Percentiles rank a stretch among this genome's conserved stretches.
phyloP scores from a whole-genome alignment of 176 grass and related monocot genomes.

The Oryza brachyantha region DNA sequence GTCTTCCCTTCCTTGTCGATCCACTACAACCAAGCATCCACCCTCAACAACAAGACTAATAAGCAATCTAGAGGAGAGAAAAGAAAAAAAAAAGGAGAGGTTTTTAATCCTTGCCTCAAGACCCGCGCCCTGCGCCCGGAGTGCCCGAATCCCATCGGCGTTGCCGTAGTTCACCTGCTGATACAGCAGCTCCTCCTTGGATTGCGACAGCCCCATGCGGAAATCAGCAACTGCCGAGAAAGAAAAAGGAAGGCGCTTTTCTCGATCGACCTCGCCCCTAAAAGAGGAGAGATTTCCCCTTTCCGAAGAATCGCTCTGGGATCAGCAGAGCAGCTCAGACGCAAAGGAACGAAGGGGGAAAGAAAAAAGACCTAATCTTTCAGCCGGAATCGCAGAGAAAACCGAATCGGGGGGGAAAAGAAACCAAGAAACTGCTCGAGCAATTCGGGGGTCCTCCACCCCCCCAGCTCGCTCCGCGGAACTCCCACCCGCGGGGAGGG shows the following conservation, averaged over 20 bases:
- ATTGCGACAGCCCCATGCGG: conserved; percentile 80
- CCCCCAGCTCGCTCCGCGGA: not conserved
- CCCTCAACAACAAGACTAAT: not conserved
- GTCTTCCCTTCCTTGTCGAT: conserved; percentile 96
- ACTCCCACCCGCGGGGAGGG: too few relatives aligned
- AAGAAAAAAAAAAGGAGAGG: not conserved
- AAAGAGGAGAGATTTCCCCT: not conserved
- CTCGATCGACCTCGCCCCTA: too few relatives aligned
- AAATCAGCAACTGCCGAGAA: not conserved
- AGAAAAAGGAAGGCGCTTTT: too few relatives aligned
- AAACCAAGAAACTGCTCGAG: not conserved
- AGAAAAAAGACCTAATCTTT: not conserved
- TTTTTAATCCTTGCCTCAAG: conserved; percentile 50
- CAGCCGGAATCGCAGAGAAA: not conserved
- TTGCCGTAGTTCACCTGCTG: conserved; percentile 90
- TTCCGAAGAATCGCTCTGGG: too few relatives aligned
- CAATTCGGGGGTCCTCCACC: too few relatives aligned
- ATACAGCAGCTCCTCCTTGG: conserved; percentile 90
- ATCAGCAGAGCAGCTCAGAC: not conserved
- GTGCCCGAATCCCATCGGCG: conserved; percentile 62
- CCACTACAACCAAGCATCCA: conserved; percentile 50
- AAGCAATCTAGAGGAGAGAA: not conserved
- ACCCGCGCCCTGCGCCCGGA: conserved; percentile 62
- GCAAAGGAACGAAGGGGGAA: not conserved
- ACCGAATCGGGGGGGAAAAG: not conserved